Base-by-base conservation (phyloP, 1,284 basidiomycete genomes). In the Naganishia albida region DNA sequence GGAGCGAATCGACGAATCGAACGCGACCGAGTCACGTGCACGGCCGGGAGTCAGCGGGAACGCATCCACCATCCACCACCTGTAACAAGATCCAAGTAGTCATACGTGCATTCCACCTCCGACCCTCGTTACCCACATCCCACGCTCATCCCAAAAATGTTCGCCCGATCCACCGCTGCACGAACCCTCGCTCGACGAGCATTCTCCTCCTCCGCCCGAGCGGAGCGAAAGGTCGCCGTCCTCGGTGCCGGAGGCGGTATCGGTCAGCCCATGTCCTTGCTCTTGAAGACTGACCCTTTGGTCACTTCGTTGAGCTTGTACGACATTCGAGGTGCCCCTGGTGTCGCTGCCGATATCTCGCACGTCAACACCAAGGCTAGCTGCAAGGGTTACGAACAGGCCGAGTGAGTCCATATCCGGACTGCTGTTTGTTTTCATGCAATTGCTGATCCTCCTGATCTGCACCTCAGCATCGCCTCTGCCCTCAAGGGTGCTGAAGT, bases 301-400 rank as follows among this genome's bases (percentile, higher is more conserved):
- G 84, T 98, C 75, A 90, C 89, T 65, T 84, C 87, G 84, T 88
- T 99, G 67, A 83, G 87, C 63, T 87, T 98, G 69, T 98, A 87
- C 81, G 96, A 99, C 90, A 94, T 99, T 81, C 89, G 92, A 78
- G 91, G 92, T 80, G 91, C 94, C 16, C 93, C 93, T 52, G 95
- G 96, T 81, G 94, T 99, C 71, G 93, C 93, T 64, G 91, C 88
- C 71, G 93, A 98, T 83, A 84, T 97, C 69, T 90, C 89, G 68
- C 93, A 97, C 80, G 92, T 96, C 77, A 82, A 83, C 80, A 80
- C 80, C 67, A 62, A 70, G 65, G 78, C 77, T 39, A 68, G 60
- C 43, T 79, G 93, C 66, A 83, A 86, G 72, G 91, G 91, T 40
- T 90, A 82, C 79, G 76, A 78, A 70, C 71, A 76, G 72, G 77